Evolutionary conservation across 495 filamentous ascomycete genomes (phyloP), one percentile per base, ranked within the genome.

Genomic region (Daldinia vernicosa): DNA sequence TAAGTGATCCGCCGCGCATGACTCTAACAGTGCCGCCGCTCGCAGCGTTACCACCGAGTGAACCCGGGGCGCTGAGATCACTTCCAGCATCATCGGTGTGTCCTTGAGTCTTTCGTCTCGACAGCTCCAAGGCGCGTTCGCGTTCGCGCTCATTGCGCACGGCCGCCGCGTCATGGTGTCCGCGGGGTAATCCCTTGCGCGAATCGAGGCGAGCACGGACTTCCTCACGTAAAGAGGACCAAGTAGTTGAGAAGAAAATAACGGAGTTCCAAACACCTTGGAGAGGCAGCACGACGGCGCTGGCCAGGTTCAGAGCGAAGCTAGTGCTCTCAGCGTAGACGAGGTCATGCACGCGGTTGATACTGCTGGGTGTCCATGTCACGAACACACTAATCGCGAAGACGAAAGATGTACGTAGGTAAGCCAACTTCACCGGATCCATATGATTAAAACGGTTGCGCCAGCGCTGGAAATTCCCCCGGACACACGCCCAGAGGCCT

Each of bases 201-300:
- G 39, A 12, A 24, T 74, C 73, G 19, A 51, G 1, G 28, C 33
- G 28, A 17, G 62, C 70, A 30, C 73, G 70, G 8, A 69, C 51
- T 68, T 84, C 82, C 12, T 77, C 74, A 12, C 64, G 71, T 19
- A 84, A 55, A 4, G 77, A 61, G 0, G 22, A 17, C 83, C 79
- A 82, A 30, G 75, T 85, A 1, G 91, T 92, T 5, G 86, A 86
- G 47, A 90, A 82, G 77, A 93, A 96, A 51, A 96, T 92, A 22
- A 93, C 78, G 24, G 89, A 87, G 72, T 95, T 97, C 90, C 92
- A 94, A 60, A 95, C 89, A 11, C 93, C 93, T 75, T 96, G 93
- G 0, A 93, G 78, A 0, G 93, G 93, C n/a, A 96, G 81, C 0
- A 96, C 92, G 33, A 93, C 81, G 1, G 89, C 87, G 12, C 89